Conservation (phyloP, 78 protist genomes). For the Dictyostelium purpureum region DNA sequence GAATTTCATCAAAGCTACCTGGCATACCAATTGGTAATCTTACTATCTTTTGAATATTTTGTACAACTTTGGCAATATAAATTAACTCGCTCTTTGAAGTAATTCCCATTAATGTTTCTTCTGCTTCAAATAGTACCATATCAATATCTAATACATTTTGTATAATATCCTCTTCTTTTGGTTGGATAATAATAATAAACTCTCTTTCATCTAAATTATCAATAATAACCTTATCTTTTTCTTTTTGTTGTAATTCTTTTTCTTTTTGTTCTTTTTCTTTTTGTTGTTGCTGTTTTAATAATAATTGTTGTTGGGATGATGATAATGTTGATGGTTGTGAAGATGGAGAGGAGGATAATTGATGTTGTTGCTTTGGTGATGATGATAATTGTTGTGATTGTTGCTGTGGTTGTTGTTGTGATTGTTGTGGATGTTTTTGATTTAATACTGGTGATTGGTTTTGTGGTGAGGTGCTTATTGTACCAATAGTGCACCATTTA, state of each 20-base stretch:
- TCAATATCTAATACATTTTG: background rate
- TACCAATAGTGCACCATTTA: constrained; percentile 10
- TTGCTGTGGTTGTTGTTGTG: background rate
- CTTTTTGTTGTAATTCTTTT: background rate
- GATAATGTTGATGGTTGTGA: background rate
- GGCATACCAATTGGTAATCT: background rate
- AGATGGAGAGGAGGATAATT: background rate
- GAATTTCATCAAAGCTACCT: constrained; percentile 26
- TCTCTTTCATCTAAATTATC: background rate
- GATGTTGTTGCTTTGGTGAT: background rate
- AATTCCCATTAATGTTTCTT: constrained; percentile 28
- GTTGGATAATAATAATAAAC: background rate
- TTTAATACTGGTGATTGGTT: background rate
- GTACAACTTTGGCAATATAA: constrained; percentile 10
- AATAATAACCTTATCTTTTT: background rate
- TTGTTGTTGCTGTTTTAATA: background rate
- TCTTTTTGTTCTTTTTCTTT: background rate
- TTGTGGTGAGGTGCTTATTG: background rate
- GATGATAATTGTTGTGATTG: background rate
- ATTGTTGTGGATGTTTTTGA: background rate
- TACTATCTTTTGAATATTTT: constrained; percentile 19
- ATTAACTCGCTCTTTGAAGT: constrained; percentile 22
- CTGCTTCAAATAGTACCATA: constrained; percentile 20
- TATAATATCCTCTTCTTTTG: background rate
- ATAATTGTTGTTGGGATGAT: background rate